Evolutionary conservation across 176 grass and related monocot species (phyloP).

Genomic region (Alopecurus myosuroides): DNA sequence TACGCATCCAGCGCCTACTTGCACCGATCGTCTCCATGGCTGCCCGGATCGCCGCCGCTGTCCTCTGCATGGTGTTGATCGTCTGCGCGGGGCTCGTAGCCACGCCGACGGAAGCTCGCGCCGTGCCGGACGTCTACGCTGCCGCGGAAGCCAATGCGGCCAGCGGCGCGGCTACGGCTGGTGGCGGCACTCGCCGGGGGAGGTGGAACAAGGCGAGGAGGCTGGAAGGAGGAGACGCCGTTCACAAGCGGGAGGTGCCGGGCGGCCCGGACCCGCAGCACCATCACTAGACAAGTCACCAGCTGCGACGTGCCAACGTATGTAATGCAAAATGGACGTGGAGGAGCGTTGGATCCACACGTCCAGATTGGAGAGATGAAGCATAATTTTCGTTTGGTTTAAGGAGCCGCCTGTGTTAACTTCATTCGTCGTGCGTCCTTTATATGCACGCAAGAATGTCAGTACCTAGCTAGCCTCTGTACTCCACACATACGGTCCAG

Average conservation of each 20-base stretch:
- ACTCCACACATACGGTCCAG: neutral
- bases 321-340: neutral
- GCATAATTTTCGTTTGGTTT: neutral
- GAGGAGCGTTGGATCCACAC: neutral
- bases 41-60: constrained; percentile 4
- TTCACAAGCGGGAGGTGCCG: constrained; percentile 53
- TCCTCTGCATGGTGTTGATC: constrained; percentile 27
- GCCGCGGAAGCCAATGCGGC: neutral
- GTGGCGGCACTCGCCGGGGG: neutral
- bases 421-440: neutral
- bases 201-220: constrained; percentile 34
- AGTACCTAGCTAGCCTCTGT: neutral
- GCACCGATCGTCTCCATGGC: constrained; percentile 22
- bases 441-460: neutral
- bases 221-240: constrained; percentile 11
- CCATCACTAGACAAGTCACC: constrained; percentile 35
- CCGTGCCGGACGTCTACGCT: neutral
- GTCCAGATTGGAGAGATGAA: neutral
- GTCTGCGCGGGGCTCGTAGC: constrained; percentile 17
- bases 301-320: neutral
- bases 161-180: neutral
- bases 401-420: neutral
- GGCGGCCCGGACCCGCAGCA: constrained; percentile 75
- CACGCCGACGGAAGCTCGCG: constrained; percentile 14
- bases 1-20: neutral